phyloP scores from a whole-genome alignment of 2,329 filamentous ascomycete genomes.

The Aureobasidium lini region DNA sequence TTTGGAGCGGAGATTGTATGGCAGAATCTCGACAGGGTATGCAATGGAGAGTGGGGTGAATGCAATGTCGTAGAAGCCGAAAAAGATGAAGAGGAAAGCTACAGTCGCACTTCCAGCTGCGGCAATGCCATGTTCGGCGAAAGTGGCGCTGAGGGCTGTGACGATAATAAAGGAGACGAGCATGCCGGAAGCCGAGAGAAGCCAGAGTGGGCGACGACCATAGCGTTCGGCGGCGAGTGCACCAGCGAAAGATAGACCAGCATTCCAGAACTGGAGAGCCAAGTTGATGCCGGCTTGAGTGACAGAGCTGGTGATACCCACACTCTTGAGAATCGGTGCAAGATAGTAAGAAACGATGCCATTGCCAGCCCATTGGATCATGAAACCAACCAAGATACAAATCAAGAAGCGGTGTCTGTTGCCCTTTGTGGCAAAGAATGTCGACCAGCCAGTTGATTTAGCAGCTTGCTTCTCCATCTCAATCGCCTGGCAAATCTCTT shows the following conservation, averaged over 20 bases:
- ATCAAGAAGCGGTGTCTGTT: slow-evolving; percentile 36
- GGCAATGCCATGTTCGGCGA: slow-evolving; percentile 25
- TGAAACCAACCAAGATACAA: slow-evolving; percentile 29
- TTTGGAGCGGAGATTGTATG: slow-evolving; percentile 24
- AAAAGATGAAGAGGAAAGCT: slow-evolving; percentile 38
- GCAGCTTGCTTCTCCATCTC: slow-evolving; percentile 48
- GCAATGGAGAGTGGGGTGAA: slow-evolving; percentile 28
- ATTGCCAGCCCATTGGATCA: slow-evolving; percentile 35
- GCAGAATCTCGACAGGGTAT: slow-evolving; percentile 30
- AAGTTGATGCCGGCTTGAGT: slow-evolving; percentile 33
- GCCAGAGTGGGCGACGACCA: slow-evolving; percentile 38
- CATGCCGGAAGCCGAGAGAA: slow-evolving; percentile 38
- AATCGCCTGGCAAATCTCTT: slow-evolving; percentile 53
- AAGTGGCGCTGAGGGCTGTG: slow-evolving; percentile 34
- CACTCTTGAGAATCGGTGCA: slow-evolving; percentile 23
- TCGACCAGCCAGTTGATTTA: slow-evolving; percentile 25
- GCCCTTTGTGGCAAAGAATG: slow-evolving; percentile 18
- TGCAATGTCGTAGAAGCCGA: slow-evolving; percentile 35
- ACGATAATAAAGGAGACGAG: slow-evolving; percentile 36
- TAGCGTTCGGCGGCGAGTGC: slow-evolving; percentile 35
- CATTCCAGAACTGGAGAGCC: slow-evolving; percentile 34
- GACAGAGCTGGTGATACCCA: slow-evolving; percentile 30
- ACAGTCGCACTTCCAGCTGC: slow-evolving; percentile 32
- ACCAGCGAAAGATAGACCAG: slow-evolving; percentile 29
- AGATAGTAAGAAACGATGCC: slow-evolving; percentile 25